Evolutionary conservation across 2,329 filamentous ascomycete species (phyloP), one percentile per base, ranked within the genome.

Genomic region (Grosmannia clavigera): DNA sequence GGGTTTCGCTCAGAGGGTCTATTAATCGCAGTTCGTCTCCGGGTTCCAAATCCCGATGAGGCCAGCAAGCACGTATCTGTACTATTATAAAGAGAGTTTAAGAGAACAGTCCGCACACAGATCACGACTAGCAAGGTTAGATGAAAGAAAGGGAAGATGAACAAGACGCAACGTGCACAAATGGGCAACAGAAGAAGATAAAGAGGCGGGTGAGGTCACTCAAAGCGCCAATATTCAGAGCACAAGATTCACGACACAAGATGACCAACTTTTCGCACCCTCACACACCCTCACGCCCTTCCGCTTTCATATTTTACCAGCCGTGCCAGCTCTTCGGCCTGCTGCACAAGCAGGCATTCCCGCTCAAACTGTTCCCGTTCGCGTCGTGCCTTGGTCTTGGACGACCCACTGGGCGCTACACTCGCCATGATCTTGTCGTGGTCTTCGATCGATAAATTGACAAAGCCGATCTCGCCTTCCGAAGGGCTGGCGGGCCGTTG

Each of bases 331-430:
- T 35, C 33, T 35, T 5, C 33, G 9, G 33, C 33, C 33, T 35
- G 33, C 70, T 88, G 83, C 67, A 81, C 85, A 60, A 92, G 69
- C 69, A 81, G 79, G 65, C 85, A 75, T 67, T 88, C 78, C 72
- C 86, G 85, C 68, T 96, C 92, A 58, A 81, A 78, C 1, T 90
- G 90, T 75, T 96, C 92, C 71, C 90, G 88, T 72, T 97, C 92
- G 57, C 94, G 77, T 60, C 91, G 77, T n/a, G 90, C 90, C 71
- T 96, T 96, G 10, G 94, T 97, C 81, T 97, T 97, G 65, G 84
- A 88, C 66, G 86, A 91, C 11, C 94, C 94, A 65, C 87, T 92
- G 0, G 92, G 92, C 54, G 94, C 94, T 14, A 99, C 94, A 5
- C 92, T 92, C 9, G 83, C 90, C 72, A 99, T 82, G 52, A 99